Evolutionary conservation across 2,329 filamentous ascomycete species (phyloP).

Genomic region (Calonectria leucothoes): DNA sequence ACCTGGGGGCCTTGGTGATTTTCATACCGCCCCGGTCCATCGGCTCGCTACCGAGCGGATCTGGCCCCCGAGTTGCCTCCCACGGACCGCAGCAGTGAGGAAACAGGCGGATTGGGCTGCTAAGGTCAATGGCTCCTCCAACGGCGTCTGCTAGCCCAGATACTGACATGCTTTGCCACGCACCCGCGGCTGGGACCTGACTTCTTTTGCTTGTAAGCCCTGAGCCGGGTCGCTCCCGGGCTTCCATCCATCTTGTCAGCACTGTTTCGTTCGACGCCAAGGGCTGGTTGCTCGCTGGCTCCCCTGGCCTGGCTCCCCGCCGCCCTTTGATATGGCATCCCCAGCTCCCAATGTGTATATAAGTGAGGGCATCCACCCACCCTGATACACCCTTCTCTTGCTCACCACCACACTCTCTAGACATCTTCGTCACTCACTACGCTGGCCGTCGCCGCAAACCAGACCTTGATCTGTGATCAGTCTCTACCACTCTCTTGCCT

Average conservation of each 20-base stretch:
- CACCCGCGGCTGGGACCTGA: constrained; percentile 24
- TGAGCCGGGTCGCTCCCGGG: constrained; percentile 2
- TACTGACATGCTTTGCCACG: constrained; percentile 21
- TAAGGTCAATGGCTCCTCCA: background rate
- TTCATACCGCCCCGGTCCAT: constrained; percentile 27
- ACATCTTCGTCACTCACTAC: constrained; percentile 37
- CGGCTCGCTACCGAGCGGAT: constrained; percentile 38
- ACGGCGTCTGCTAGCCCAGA: constrained; percentile 18
- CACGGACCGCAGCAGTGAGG: constrained; percentile 3
- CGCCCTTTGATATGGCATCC: constrained; percentile 26
- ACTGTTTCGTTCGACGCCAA: constrained; percentile 12
- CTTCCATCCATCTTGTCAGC: background rate
- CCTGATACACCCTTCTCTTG: constrained; percentile 14
- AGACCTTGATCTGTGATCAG: constrained; percentile 45
- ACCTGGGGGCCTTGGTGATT: constrained; percentile 9
- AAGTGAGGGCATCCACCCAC: constrained; percentile 34
- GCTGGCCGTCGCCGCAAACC: constrained; percentile 37
- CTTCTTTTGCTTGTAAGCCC: background rate
- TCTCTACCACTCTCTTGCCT: constrained; percentile 38
- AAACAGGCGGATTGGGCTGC: background rate
- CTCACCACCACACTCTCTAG: constrained; percentile 34
- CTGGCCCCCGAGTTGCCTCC: constrained; percentile 15
- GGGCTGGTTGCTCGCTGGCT: constrained; percentile 17
- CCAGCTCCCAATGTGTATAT: constrained; percentile 30
- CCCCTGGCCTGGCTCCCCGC: constrained; percentile 28